phyloP scores from a whole-genome alignment of 2,329 filamentous ascomycete genomes.

The Calonectria hongkongensis region DNA sequence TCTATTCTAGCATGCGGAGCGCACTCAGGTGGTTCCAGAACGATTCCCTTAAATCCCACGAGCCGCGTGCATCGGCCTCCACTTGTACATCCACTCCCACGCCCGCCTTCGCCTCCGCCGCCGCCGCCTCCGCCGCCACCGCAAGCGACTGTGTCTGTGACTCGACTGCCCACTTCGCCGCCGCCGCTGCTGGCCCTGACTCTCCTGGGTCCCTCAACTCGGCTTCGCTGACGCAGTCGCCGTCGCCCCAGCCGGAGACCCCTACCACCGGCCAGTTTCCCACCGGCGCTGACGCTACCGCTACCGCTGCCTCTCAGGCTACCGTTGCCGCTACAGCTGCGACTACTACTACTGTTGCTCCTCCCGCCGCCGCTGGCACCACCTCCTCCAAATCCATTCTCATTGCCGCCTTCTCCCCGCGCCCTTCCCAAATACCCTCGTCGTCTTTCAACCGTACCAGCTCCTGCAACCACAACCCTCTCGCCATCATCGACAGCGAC shows the following conservation, averaged over 20 bases:
- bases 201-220: conserved; percentile 60
- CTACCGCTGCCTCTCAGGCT: conserved; percentile 47
- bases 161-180: conserved; percentile 52
- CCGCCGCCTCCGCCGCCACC: conserved; percentile 49
- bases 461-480: conserved; percentile 46
- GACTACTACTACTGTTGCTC: conserved; percentile 51
- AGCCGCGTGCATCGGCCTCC: conserved; percentile 49
- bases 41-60: conserved; percentile 49
- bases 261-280: conserved; percentile 55
- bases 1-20: conserved; percentile 45
- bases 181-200: conserved; percentile 55
- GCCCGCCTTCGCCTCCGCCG: conserved; percentile 49
- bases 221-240: conserved; percentile 60
- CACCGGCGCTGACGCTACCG: conserved; percentile 54
- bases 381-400: conserved; percentile 60
- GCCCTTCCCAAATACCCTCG: conserved; percentile 43
- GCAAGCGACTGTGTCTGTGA: conserved; percentile 50
- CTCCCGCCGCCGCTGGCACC: conserved; percentile 48
- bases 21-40: conserved; percentile 56
- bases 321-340: conserved; percentile 50
- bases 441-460: conserved; percentile 13
- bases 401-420: conserved; percentile 48
- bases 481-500: conserved; percentile 53
- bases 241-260: conserved; percentile 61
- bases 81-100: conserved; percentile 46